Base-by-base conservation (phyloP, 2,329 filamentous ascomycete genomes). In the Fusarium miscanthi region DNA sequence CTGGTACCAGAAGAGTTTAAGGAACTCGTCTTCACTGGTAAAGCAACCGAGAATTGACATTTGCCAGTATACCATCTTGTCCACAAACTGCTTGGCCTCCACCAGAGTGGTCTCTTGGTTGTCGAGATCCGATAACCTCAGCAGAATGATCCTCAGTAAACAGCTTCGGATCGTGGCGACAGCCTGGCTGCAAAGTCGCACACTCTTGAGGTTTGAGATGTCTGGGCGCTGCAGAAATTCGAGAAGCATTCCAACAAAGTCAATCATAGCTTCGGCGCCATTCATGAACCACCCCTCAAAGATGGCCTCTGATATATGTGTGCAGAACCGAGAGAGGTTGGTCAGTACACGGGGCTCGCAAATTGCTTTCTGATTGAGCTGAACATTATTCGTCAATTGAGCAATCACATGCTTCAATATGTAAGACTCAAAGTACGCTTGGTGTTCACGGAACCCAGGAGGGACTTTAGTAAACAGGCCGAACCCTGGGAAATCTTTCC, bases 211-310 rank as follows among this genome's bases (percentile, higher is more conserved):
- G 16, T 86, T 87, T 2, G 94, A 89, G 40, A 99, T 86, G 19
- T 97, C 94, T 0, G 95, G 92, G 14, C 93, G 89, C 79, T 97
- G 94, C 8, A 99, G 85, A 77, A 97, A 95, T 79, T 99, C 96
- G 11, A 99, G 82, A 11, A 98, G 83, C 59, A 92, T 91, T 3
- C 95, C 96, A 7, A 92, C 89, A 76, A 98, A 97, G 76, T 98
- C 95, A 37, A 98, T 87, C 74, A 96, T 88, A 8, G 90, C 87
- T 75, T 94, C 93, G 3, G 93, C 93, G 3, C 95, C 95, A 73
- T 96, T 92, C 70, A 98, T 89, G 78, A 98, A 98, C 94, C 95
- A 98, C 21, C 96, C 96, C 81, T 98, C 96, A 74, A 96, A 98
- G 17, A 97, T 92, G 10, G 94, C 93, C 80, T 99, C 96, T 1